Evolutionary conservation across 169 alveolate genomes (phyloP).

Genomic region (Amoebophrya sp.): DNA sequence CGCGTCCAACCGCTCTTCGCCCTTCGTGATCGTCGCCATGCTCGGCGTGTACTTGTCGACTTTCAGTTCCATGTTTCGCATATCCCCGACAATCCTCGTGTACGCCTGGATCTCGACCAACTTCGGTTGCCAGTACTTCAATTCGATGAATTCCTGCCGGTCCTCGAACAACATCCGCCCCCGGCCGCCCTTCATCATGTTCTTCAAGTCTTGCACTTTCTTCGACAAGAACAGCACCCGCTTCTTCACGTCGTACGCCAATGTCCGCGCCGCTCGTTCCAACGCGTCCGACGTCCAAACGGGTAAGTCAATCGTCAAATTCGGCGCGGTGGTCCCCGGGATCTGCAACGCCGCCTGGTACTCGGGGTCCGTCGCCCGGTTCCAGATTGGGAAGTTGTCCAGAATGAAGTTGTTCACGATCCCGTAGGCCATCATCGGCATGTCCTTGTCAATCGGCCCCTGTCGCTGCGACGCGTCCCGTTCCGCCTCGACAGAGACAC

Average conservation of each 20-base stretch:
- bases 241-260: neutral
- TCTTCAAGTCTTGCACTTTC: neutral
- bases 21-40: neutral
- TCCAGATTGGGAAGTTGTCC: neutral
- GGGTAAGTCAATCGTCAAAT: too few species aligned
- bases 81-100: neutral
- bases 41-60: too few species aligned
- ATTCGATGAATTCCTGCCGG: neutral
- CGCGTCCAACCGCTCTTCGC: neutral
- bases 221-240: neutral
- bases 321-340: too few species aligned
- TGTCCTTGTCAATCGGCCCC: too few species aligned
- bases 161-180: neutral
- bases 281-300: too few species aligned
- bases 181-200: neutral
- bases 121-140: neutral
- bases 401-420: neutral
- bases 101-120: neutral
- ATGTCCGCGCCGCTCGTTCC: too few species aligned
- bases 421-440: too few species aligned
- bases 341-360: too few species aligned
- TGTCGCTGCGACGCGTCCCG: too few species aligned
- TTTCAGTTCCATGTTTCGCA: neutral
- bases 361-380: neutral
- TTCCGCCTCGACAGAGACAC: too few species aligned